Conservation (phyloP, 2,329 filamentous ascomycete species). For the Alternaria sp. region DNA sequence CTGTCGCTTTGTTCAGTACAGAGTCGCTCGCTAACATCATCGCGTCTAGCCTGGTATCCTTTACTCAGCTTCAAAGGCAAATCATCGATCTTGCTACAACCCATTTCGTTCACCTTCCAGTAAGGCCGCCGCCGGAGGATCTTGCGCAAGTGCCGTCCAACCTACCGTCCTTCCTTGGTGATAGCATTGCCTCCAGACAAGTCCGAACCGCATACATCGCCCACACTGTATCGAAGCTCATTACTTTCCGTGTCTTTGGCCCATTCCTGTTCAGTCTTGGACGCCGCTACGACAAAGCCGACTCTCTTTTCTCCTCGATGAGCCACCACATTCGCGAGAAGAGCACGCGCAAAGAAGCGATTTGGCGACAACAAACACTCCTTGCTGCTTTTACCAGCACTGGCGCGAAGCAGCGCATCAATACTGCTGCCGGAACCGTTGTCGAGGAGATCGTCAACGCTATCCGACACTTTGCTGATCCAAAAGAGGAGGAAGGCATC, state of each 20-base stretch:
- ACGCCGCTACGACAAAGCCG: slow-evolving; percentile 62
- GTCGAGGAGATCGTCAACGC: slow-evolving; percentile 64
- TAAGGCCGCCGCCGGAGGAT: slow-evolving; percentile 58
- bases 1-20: not conserved
- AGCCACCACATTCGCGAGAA: slow-evolving; percentile 64
- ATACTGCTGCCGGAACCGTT: slow-evolving; percentile 61
- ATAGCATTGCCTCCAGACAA: slow-evolving; percentile 59
- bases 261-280: slow-evolving; percentile 65
- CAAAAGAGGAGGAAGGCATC: slow-evolving; percentile 58
- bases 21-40: slow-evolving; percentile 4
- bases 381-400: slow-evolving; percentile 64
- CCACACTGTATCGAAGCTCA: slow-evolving; percentile 62
- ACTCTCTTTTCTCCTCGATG: slow-evolving; percentile 61
- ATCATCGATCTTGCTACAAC: slow-evolving; percentile 60
- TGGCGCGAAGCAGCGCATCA: slow-evolving; percentile 63
- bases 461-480: slow-evolving; percentile 61
- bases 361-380: slow-evolving; percentile 65
- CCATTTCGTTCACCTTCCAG: slow-evolving; percentile 60
- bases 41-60: slow-evolving; percentile 56
- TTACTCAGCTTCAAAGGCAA: slow-evolving; percentile 58
- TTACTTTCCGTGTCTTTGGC: slow-evolving; percentile 63
- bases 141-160: slow-evolving; percentile 59
- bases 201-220: slow-evolving; percentile 62
- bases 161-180: slow-evolving; percentile 62
- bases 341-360: slow-evolving; percentile 62